Base-by-base conservation (phyloP, 495 filamentous ascomycete genomes). In the Lasiosphaeria miniovina region DNA sequence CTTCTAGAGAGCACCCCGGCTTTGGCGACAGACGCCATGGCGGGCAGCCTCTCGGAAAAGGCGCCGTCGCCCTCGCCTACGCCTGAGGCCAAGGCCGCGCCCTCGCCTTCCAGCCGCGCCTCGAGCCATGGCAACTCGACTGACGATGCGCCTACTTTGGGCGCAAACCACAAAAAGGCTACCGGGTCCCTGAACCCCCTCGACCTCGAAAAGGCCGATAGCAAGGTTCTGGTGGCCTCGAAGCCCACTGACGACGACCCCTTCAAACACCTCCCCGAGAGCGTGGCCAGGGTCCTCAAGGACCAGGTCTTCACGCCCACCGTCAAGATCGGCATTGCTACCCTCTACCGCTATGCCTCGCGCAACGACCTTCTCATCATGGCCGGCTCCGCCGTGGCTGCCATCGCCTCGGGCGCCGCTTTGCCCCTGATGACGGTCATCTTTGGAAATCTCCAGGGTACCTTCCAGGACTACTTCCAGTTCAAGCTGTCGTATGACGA, bases 391-490 rank as follows among this genome's bases (percentile, higher is more conserved):
- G 68, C 76, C 11, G 65, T 96, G 43, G 85, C 82, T 57, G 82
- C 91, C 59, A 90, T 95, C 65, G 84, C 82, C 41, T 91, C 83
- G 11, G 93, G 92, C 55, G 89, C 91, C 55, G 89, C 87, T 6
- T 70, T 96, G 68, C 93, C 93, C 1, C 73, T 96, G 45, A 96
- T 96, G 84, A 96, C 93, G 0, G 83, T 95, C 65, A 79, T 93
- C 55, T 93, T 94, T 63, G 91, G 90, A 63, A 80, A 88, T 51
- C 78, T 96, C 15, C 80, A 90, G 45, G 85, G 86, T 9, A 78
- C 78, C 4, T 95, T 98, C 65, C 83, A 88, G 68, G 68, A 77
- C 6, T 91, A 85, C 67, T 81, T 85, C 54, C 55, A 74, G 7
- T 74, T 77, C 3, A 69, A 60, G 0, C 75, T 82, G 8, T 61